Conservation (phyloP, 2,329 filamentous ascomycete species). For the Aureobasidium sp. region DNA sequence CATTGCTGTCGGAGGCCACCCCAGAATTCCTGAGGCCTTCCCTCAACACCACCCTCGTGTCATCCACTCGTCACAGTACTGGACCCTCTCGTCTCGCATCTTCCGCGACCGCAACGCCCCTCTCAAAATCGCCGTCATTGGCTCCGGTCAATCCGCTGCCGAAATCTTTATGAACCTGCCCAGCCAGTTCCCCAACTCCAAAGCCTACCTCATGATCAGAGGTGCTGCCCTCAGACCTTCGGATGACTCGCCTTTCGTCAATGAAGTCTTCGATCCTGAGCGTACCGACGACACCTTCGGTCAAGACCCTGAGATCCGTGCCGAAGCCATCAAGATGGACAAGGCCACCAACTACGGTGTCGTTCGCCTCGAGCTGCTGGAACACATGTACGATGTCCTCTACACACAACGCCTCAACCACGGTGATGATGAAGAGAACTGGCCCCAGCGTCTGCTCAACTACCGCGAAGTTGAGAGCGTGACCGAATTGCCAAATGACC, state of each 20-base stretch:
- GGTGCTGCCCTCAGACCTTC: conserved; percentile 78
- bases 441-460: conserved; percentile 75
- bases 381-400: conserved; percentile 78
- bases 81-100: conserved; percentile 54
- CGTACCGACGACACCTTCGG: conserved; percentile 71
- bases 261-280: conserved; percentile 90
- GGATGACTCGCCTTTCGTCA: conserved; percentile 95
- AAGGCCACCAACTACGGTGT: conserved; percentile 91
- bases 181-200: conserved; percentile 70
- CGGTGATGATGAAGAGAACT: conserved; percentile 59
- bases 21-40: conserved; percentile 63
- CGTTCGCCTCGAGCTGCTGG: conserved; percentile 82
- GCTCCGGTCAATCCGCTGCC: conserved; percentile 84
- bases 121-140: conserved; percentile 76
- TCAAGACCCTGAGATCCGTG: conserved; percentile 56
- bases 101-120: conserved; percentile 49
- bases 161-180: conserved; percentile 93
- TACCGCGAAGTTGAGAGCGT: conserved; percentile 59
- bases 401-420: conserved; percentile 76
- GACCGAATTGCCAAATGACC: conserved; percentile 42
- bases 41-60: conserved; percentile 65
- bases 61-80: conserved; percentile 84
- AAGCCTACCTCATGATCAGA: conserved; percentile 72
- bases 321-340: conserved; percentile 57
- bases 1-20: conserved; percentile 59